Evolutionary conservation across 257 asterid genomes (phyloP), one percentile per base, ranked within the genome.

Genomic region (Jasminum sambac): DNA sequence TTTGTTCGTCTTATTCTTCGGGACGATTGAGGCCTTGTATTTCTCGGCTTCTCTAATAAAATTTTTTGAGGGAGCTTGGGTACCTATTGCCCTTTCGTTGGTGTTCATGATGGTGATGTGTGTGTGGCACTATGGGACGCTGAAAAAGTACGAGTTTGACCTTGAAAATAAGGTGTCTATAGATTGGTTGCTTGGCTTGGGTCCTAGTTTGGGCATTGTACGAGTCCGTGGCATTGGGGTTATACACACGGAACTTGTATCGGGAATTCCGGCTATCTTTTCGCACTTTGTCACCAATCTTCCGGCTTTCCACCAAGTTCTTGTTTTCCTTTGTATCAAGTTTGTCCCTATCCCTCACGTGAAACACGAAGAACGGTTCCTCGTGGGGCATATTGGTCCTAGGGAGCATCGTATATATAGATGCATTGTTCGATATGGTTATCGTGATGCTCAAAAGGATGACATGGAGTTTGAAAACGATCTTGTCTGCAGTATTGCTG

Each of bases 41-140:
- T 90, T 92, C 82, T 85, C 95, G 0, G 96, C 97, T 23, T 88
- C 98, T 24, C 81, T 92, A 2, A 84, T 87, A 81, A 92, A 90
- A 63, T 92, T 92, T 75, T 76, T 83, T 1, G 98, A 91, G 80
- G 98, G 98, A 11, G 98, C 98, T 12, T 92, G 98, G 98, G 97
- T 90, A 17, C 97, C 98, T 0, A 73, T 92, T 1, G 97, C 87
- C 26, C 77, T 89, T 8, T 81, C 98, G 0, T 70, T 85, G 70
- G n/a, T 85, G 68, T 85, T 89, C 84, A 86, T 93, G 89, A 73
- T 80, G 1, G 86, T 86, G 74, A 93, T 93, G 97, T 86, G 82
- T n/a, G 73, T 83, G 63, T 93, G 98, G 98, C 96, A 89, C 79
- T 90, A 87, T 11, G 98, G 98, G 8, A 84, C 96, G 0, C 81